A percentile compares a stretch with the other conserved stretches of the same genome.
Evolutionary conservation across 2,329 filamentous ascomycete genomes (phyloP).

Genomic region (Pleurostoma richardsiae): DNA sequence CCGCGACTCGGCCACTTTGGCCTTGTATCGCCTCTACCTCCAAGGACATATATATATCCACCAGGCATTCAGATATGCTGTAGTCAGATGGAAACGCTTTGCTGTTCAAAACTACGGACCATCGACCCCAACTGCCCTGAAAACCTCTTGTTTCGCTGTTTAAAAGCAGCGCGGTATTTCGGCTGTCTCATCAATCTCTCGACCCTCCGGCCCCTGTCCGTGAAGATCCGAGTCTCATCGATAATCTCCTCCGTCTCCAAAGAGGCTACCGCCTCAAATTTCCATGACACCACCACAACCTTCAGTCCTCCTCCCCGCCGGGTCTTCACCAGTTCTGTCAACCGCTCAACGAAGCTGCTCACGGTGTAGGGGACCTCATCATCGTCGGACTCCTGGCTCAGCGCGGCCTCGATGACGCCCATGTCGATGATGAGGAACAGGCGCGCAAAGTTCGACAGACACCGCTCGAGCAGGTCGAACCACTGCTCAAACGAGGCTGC

Average conservation of each 20-base stretch:
- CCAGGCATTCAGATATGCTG: too few species aligned
- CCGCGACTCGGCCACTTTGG: too few species aligned
- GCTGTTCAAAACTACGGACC: too few species aligned
- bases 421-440: neutral
- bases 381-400: neutral
- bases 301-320: neutral
- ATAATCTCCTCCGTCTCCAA: slow-evolving; percentile 1
- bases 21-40: too few species aligned
- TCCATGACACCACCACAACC: neutral
- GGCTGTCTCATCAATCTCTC: slow-evolving; percentile 7
- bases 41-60: too few species aligned
- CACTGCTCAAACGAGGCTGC: neutral
- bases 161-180: slow-evolving; percentile 2
- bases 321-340: neutral
- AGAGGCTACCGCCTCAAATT: neutral
- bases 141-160: neutral
- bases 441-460: neutral
- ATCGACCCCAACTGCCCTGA: neutral
- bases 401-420: neutral
- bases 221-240: slow-evolving; percentile 1
- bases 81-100: too few species aligned
- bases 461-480: neutral
- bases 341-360: neutral
- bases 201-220: slow-evolving; percentile 4
- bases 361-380: neutral